Evolutionary conservation across 2,329 filamentous ascomycete species (phyloP).

Genomic region (Colletotrichum tabaci): DNA sequence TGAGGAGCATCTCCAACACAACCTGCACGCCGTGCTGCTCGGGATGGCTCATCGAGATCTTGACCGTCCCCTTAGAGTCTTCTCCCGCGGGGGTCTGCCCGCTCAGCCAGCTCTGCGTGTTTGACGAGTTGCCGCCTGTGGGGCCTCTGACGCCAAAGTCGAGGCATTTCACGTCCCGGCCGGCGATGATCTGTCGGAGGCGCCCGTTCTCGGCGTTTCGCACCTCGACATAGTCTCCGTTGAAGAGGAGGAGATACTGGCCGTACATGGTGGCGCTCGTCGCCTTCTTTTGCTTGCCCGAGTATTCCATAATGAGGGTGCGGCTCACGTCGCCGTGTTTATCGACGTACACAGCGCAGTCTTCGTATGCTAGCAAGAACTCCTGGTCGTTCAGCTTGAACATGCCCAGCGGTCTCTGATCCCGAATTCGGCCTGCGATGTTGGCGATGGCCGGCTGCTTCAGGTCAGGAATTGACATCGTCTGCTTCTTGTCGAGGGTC

Average conservation of each 20-base stretch:
- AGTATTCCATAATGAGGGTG: constrained; percentile 98
- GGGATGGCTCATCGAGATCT: constrained; percentile 96
- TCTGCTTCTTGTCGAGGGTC: constrained; percentile 96
- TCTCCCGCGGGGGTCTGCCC: constrained; percentile 54
- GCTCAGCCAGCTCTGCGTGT: constrained; percentile 49
- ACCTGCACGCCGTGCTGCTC: constrained; percentile 88
- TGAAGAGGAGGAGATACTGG: constrained; percentile 92
- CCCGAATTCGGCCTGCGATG: constrained; percentile 86
- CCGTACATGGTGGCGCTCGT: constrained; percentile 90
- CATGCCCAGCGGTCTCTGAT: constrained; percentile 93
- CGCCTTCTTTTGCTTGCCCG: constrained; percentile 86
- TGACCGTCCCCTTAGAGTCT: constrained; percentile 81
- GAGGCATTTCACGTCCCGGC: constrained; percentile 88
- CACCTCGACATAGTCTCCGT: constrained; percentile 96
- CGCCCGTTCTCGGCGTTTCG: constrained; percentile 96
- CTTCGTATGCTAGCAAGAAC: constrained; percentile 93
- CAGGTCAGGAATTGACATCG: constrained; percentile 93
- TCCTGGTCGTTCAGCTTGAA: constrained; percentile 94
- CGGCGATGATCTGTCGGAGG: constrained; percentile 93
- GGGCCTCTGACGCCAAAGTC: constrained; percentile 84
- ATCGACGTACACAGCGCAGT: constrained; percentile 97
- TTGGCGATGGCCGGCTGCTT: constrained; percentile 83
- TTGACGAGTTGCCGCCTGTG: constrained; percentile 63
- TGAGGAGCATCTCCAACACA: constrained; percentile 91
- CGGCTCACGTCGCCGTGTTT: constrained; percentile 97